Base-by-base conservation (phyloP, 2,329 filamentous ascomycete species). In the Calonectria henricotiae region DNA sequence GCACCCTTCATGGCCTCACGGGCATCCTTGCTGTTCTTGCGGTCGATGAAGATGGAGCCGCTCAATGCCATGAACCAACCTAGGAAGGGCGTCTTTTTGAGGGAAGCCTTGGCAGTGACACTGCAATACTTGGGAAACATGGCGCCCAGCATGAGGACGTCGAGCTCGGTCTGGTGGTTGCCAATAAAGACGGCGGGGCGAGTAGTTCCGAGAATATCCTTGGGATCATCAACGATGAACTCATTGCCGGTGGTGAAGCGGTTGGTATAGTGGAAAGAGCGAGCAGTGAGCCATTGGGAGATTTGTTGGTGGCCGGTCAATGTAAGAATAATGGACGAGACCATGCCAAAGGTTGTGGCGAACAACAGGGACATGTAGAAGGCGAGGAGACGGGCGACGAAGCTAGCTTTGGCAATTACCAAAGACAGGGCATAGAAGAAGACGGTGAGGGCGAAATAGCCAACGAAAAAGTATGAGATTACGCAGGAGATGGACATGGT, bases 81-180 rank as follows among this genome's bases (percentile, higher is more conserved):
- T 66, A 99, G 86, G 81, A 99, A 90, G 0, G 96, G 96, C 41
- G 93, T 85, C 72, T 88, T 90, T 81, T 92, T 93, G 79, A 99
- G 86, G 66, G 90, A 93, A 79, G 91, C 91, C 88, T 99, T 99
- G 55, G 96, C 95, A 27, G 96, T 98, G 70, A 99, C 93, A 79
- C 92, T 95, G 86, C 93, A 97, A 87, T 97, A 95, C 78, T 90
- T 91, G 58, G 96, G 96, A 84, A 98, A 98, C 79, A 98, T 90
- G 83, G 88, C 86, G 72, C 95, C 96, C 32, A 99, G 89, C 90
- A 98, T 93, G 70, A 98, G 88, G 46, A 99, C 93, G 80, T 99
- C 96, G 75, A 99, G 90, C 85, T 98, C 96, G 25, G 93, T 94
- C 88, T 99, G 96, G 85, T 99, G 96, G 84, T 98, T 98, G 46